A percentile compares a stretch with the other conserved stretches of the same genome.
phyloP scores from a whole-genome alignment of 75 land plant genomes.

The Sequoia sempervirens region DNA sequence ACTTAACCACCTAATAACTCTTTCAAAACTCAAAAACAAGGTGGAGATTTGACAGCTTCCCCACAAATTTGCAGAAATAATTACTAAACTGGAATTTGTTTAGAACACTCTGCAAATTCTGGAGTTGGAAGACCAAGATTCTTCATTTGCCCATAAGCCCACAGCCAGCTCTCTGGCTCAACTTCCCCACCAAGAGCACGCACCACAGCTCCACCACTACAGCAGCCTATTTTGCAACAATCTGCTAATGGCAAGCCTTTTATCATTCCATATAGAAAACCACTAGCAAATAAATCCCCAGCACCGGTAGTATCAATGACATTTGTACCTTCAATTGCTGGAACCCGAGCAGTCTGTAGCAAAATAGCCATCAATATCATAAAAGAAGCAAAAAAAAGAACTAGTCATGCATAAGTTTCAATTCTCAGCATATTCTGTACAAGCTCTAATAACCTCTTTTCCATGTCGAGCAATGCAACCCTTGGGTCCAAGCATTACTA shows the following conservation, averaged over 20 bases:
- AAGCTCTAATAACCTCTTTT: slow-evolving; percentile 49
- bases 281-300: slow-evolving; percentile 93
- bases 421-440: not conserved
- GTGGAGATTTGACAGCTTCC: not conserved
- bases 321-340: slow-evolving; percentile 51
- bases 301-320: slow-evolving; percentile 94
- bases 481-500: slow-evolving; percentile 78
- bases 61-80: not conserved
- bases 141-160: slow-evolving; percentile 82
- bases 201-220: slow-evolving; percentile 87
- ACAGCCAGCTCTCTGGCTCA: slow-evolving; percentile 68
- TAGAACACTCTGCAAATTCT: not conserved
- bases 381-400: not conserved
- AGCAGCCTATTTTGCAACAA: slow-evolving; percentile 81
- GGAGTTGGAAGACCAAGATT: slow-evolving; percentile 58
- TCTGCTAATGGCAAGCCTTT: slow-evolving; percentile 79
- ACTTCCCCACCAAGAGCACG: slow-evolving; percentile 87
- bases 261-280: slow-evolving; percentile 80
- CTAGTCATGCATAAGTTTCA: not conserved
- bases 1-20: not conserved
- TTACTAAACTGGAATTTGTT: not conserved
- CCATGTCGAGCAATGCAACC: slow-evolving; percentile 91
- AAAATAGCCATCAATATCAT: not conserved
- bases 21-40: not conserved
- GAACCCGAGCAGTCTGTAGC: slow-evolving; percentile 65